Conservation (phyloP, 139 green algal genomes). For the Spirogloea muscicola region DNA sequence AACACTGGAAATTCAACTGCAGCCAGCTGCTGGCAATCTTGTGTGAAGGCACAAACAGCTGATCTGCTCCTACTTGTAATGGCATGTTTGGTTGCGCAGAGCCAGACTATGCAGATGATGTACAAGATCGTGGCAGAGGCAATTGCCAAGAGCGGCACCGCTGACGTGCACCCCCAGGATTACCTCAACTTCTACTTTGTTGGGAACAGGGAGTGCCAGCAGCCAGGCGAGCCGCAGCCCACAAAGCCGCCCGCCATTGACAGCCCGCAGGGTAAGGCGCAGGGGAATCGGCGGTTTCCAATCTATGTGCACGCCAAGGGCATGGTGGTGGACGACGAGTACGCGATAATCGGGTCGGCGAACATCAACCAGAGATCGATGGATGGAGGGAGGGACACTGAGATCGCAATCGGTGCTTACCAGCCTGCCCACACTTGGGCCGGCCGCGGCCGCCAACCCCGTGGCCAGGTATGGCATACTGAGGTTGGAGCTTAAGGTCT, state of each 20-base stretch:
- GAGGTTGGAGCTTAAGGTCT: too few species aligned
- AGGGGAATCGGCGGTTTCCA: conserved; percentile 20
- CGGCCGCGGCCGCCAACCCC: neutral
- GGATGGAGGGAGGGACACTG: conserved; percentile 57
- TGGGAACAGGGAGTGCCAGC: conserved; percentile 39
- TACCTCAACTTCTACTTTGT: conserved; percentile 70
- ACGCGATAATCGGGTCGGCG: conserved; percentile 57
- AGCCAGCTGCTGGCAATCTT: too few species aligned
- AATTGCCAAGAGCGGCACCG: neutral
- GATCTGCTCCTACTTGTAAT: too few species aligned
- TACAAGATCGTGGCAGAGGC: conserved; percentile 49
- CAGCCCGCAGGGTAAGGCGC: neutral
- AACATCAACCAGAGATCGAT: conserved; percentile 60
- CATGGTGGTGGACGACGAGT: conserved; percentile 58
- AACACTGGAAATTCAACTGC: too few species aligned
- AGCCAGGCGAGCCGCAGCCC: conserved; percentile 8
- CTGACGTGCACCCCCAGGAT: conserved; percentile 50
- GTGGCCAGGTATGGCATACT: neutral
- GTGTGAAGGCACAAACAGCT: too few species aligned
- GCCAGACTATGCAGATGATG: conserved; percentile 54
- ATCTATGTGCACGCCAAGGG: conserved; percentile 48
- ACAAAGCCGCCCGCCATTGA: neutral
- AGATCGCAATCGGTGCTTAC: conserved; percentile 55
- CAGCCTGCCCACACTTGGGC: conserved; percentile 41
- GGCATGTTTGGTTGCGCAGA: conserved; percentile 6